Base-by-base conservation (phyloP, 805 yeast species). In the Scheffersomyces amazonensis region DNA sequence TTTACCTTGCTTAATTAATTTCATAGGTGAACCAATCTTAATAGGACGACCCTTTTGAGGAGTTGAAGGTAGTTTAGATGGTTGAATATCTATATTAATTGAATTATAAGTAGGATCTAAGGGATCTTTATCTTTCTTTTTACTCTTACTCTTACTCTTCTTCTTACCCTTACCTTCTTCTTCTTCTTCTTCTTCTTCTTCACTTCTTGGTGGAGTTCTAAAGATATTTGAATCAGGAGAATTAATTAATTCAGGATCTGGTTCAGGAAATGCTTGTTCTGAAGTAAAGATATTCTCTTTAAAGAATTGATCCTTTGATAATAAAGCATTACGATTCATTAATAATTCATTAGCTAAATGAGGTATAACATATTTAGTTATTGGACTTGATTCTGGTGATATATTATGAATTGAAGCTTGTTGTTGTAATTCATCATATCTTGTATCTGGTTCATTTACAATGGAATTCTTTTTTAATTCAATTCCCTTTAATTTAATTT, bases 1-100 rank as follows among this genome's bases (percentile, higher is more conserved):
- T 1, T 56, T 51, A 16, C 61, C 62, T 8, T 56, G 52, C 40
- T 56, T 63, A 10, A 62, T 54, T 20, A 66, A 40, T 40, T 54
- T 58, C 21, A 66, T 50, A 1, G 74, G 73, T 4, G 69, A 62
- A n/a, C 62, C 58, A 33, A 66, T 62, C 43, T 67, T 67, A 23
- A 67, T 66, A 3, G 69, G 66, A n/a, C n/a, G n/a, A 20, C 53
- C 41, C 15, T 27, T 36, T 22, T 35, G 42, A 9, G 35, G 44
- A 39, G 22, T 35, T 37, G 30, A 49, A 40, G n/a, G 16, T 24
- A 13, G 5, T 8, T 7, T 8, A 10, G 8, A 13, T 5, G 7
- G 8, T 11, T 24, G 27, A 27, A 27, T 9, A 13, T 27, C 17
- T 13, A 27, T 27, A 7, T 27, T 27, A 13, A 27, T 15, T 13